phyloP scores from a whole-genome alignment of 768 basidiomycete genomes.

The Paxillus ammoniavirescens region DNA sequence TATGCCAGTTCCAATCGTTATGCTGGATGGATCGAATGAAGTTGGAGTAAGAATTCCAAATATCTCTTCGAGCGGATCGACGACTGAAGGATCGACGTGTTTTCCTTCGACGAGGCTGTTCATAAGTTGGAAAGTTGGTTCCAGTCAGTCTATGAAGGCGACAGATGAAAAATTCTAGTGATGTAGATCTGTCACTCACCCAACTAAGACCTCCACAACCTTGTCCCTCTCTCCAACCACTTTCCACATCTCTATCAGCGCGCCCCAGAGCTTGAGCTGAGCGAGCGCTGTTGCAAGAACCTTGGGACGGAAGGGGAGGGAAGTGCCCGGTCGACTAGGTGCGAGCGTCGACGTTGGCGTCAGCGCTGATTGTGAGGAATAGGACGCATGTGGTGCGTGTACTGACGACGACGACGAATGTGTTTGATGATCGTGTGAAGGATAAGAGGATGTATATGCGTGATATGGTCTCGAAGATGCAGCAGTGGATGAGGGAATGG shows the following conservation, averaged over 20 bases:
- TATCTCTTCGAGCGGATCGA: conserved; percentile 28
- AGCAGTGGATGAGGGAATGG: no score
- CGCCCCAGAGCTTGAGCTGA: conserved; percentile 20
- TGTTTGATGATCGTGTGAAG: not conserved
- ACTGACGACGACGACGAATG: conserved; percentile 6
- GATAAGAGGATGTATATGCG: not conserved
- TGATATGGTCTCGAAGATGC: not conserved
- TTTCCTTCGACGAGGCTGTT: conserved; percentile 27
- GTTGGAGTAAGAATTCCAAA: conserved; percentile 22
- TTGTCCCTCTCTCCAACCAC: conserved; percentile 15
- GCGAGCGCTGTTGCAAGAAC: conserved; percentile 20
- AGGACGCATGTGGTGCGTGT: conserved; percentile 8
- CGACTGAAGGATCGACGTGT: conserved; percentile 20
- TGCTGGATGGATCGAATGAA: conserved; percentile 4
- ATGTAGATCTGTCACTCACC: conserved; percentile 16
- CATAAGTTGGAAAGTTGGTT: not conserved
- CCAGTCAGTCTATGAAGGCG: not conserved
- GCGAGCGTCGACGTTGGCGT: no score
- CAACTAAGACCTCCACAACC: conserved; percentile 22
- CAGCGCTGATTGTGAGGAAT: conserved; percentile 7
- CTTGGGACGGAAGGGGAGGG: conserved; percentile 15
- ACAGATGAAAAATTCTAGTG: not conserved
- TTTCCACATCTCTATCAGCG: conserved; percentile 29
- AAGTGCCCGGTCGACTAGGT: not conserved
- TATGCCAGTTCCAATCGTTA: not conserved